Conservation (phyloP, 2,329 filamentous ascomycete species). For the Aspergillus flavus region DNA sequence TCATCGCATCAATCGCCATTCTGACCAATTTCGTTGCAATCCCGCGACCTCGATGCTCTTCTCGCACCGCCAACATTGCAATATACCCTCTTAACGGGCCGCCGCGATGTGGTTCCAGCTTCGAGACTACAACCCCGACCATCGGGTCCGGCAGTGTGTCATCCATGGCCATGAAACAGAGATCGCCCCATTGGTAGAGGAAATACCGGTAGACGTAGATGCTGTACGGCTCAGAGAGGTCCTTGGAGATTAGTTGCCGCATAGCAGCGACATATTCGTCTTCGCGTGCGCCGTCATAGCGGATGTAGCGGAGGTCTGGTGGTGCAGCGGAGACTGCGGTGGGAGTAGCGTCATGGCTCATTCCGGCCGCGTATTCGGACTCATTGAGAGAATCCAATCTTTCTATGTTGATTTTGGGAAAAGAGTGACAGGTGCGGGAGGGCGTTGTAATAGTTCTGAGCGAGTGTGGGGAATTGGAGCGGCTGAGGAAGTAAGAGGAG, state of each 20-base stretch:
- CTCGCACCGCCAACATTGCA: constrained; percentile 93
- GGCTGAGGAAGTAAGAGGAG: background rate
- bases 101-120: constrained; percentile 85
- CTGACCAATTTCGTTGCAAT: constrained; percentile 89
- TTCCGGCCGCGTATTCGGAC: constrained; percentile 25
- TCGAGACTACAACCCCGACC: constrained; percentile 90
- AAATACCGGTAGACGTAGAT: constrained; percentile 99
- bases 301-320: constrained; percentile 55
- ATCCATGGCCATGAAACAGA: constrained; percentile 81
- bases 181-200: constrained; percentile 92
- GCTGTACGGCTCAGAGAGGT: constrained; percentile 96
- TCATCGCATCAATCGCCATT: constrained; percentile 90
- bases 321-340: constrained; percentile 11
- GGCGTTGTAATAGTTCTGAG: background rate
- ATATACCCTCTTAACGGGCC: constrained; percentile 93
- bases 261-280: constrained; percentile 78
- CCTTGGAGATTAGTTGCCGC: constrained; percentile 88
- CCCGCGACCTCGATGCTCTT: constrained; percentile 76
- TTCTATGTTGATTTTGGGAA: background rate
- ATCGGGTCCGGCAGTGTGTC: constrained; percentile 53
- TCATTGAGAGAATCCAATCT: constrained; percentile 6
- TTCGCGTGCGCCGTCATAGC: constrained; percentile 63
- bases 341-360: constrained; percentile 32
- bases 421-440: background rate
- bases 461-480: background rate